Conservation (phyloP, 2,329 filamentous ascomycete genomes). For the Trichophyton mentagrophytes region DNA sequence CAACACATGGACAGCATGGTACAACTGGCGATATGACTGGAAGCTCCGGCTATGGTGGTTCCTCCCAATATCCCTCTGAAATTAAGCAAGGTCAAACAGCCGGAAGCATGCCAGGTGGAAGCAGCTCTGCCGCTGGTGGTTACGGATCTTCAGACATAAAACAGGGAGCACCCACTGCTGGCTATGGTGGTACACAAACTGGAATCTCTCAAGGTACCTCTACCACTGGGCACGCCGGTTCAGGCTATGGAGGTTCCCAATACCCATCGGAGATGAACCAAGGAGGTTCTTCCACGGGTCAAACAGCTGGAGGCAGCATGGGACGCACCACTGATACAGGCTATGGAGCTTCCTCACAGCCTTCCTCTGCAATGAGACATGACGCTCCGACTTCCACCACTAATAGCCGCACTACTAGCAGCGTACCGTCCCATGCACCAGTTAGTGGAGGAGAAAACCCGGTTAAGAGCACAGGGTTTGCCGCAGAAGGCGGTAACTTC, state of each 20-base stretch:
- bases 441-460: constrained; percentile 30
- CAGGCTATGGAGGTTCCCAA: background rate
- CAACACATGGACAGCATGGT: background rate
- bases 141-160: background rate
- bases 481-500: constrained; percentile 46
- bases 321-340: background rate
- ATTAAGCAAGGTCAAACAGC: background rate
- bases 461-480: constrained; percentile 46
- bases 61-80: background rate
- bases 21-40: background rate
- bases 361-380: background rate
- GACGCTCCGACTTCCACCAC: background rate
- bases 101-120: background rate
- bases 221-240: background rate
- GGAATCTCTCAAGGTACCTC: background rate
- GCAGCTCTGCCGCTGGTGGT: background rate
- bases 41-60: background rate
- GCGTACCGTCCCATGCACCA: background rate
- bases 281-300: background rate
- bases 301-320: background rate
- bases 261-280: background rate
- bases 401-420: background rate
- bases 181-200: background rate
- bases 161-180: background rate
- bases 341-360: background rate